A percentile compares a stretch with the other conserved stretches of the same genome.
phyloP scores from a whole-genome alignment of 345 rosid species.

The sweet orange (Citrus sinensis) region DNA sequence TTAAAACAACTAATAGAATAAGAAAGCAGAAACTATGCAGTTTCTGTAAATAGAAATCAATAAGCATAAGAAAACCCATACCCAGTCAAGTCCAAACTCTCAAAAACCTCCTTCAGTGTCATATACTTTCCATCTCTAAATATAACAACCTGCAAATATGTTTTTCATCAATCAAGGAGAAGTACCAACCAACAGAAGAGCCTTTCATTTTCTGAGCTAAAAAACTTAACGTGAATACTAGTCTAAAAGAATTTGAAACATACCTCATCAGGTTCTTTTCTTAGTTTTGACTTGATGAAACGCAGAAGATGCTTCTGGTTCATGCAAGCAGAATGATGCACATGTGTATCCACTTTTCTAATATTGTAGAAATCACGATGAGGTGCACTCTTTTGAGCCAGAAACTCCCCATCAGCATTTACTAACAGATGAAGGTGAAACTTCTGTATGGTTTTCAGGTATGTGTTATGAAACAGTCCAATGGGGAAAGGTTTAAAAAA shows the following conservation, averaged over 20 bases:
- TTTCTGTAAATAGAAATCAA: conserved; percentile 1
- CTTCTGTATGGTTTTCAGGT: conserved; percentile 31
- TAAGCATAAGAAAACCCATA: conserved; percentile 6
- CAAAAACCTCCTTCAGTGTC: conserved; percentile 53
- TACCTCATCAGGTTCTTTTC: conserved; percentile 56
- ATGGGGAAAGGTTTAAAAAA: not conserved
- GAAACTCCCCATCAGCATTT: conserved; percentile 50
- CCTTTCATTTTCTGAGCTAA: not conserved
- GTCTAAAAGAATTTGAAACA: conserved; percentile 1
- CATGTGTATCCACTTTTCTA: conserved; percentile 57
- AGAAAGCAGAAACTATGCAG: not conserved
- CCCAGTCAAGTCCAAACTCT: conserved; percentile 55
- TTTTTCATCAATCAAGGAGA: not conserved
- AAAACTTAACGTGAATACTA: not conserved
- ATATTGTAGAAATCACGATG: conserved; percentile 60
- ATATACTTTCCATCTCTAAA: conserved; percentile 57
- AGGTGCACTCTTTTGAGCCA: conserved; percentile 55
- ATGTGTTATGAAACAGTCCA: conserved; percentile 17
- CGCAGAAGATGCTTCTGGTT: conserved; percentile 55
- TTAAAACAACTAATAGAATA: not conserved
- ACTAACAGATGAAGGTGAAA: conserved; percentile 51
- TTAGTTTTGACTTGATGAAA: conserved; percentile 49
- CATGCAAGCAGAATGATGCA: conserved; percentile 61
- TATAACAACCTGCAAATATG: conserved; percentile 44
- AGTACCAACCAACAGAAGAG: not conserved